Percentiles rank a stretch among this genome's conserved stretches.
These are phyloP conservation scores for Coemansia sp. DNA, from an alignment of 192 early-diverging fungal genomes.

Conservation along the genomic window DNA sequence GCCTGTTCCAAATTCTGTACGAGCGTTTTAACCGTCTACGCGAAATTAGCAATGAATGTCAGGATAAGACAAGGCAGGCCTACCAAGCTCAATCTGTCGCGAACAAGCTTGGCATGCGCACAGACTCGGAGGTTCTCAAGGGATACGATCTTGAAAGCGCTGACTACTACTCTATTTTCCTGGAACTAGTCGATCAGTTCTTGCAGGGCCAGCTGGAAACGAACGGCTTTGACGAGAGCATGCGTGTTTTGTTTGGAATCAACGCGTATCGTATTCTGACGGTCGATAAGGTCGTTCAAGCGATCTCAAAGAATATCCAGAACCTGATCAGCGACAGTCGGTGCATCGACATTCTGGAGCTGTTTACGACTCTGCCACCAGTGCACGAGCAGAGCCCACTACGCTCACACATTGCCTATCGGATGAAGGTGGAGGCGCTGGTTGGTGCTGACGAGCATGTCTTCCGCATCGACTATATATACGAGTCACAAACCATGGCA, in stretches of 20 bases:
- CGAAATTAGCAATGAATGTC: constrained; percentile 63
- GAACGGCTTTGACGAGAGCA: constrained; percentile 81
- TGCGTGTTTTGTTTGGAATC: constrained; percentile 84
- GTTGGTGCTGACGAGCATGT: constrained; percentile 78
- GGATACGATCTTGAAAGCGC: constrained; percentile 60
- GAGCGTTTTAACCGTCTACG: constrained; percentile 79
- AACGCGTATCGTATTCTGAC: constrained; percentile 88
- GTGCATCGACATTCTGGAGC: constrained; percentile 61
- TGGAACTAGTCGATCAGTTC: constrained; percentile 73
- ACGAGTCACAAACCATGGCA: constrained; percentile 63
- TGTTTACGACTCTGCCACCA: constrained; percentile 61
- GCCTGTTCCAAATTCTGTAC: constrained; percentile 87
- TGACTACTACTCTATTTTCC: constrained; percentile 77
- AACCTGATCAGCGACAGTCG: constrained; percentile 66
- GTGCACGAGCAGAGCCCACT: constrained; percentile 57
- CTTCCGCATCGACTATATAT: constrained; percentile 75
- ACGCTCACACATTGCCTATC: constrained; percentile 70
- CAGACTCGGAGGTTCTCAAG: constrained; percentile 58
- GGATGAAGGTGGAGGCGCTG: constrained; percentile 68
- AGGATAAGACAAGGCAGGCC: constrained; percentile 24
- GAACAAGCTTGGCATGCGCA: constrained; percentile 42
- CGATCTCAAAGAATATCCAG: constrained; percentile 79
- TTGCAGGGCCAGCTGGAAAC: constrained; percentile 81
- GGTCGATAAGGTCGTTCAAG: constrained; percentile 82
- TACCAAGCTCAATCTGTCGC: constrained; percentile 46